A percentile compares a stretch with the other conserved stretches of the same genome.
phyloP scores from a whole-genome alignment of 768 basidiomycete species.

The Mycena epipterygia region DNA sequence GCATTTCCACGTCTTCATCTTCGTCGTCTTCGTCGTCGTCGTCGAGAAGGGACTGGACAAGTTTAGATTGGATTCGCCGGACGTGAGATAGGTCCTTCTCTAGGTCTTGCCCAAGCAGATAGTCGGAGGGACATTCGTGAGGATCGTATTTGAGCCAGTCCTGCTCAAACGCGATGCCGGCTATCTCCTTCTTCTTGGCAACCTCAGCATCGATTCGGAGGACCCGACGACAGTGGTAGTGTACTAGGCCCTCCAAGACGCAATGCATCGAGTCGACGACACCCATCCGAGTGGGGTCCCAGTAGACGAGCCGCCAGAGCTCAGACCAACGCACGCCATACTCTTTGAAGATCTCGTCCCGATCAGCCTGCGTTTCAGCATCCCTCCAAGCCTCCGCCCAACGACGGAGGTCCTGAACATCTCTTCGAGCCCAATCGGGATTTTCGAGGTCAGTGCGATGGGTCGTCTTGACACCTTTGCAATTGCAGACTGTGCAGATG shows the following conservation, averaged over 20 bases:
- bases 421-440: constrained; percentile 13
- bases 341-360: constrained; percentile 27
- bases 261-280: constrained; percentile 49
- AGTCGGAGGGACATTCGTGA: constrained; percentile 8
- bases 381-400: constrained; percentile 23
- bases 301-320: constrained; percentile 44
- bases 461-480: constrained; percentile 11
- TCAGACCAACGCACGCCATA: constrained; percentile 42
- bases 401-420: constrained; percentile 9
- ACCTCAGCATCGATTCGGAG: constrained; percentile 25
- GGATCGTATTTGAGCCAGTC: constrained; percentile 16
- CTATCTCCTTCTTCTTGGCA: constrained; percentile 3
- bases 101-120: constrained; percentile 8
- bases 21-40: no score
- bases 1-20: constrained; percentile 9
- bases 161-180: constrained; percentile 19
- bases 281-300: constrained; percentile 37
- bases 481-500: constrained; percentile 43
- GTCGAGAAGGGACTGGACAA: constrained; percentile 11
- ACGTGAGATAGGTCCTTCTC: constrained; percentile 2
- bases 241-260: constrained; percentile 36
- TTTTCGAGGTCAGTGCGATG: constrained; percentile 16
- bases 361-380: constrained; percentile 23
- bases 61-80: constrained; percentile 11
- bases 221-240: constrained; percentile 30